Conservation (phyloP, 73 alveolate species). For the Paramecium primaurelia region DNA sequence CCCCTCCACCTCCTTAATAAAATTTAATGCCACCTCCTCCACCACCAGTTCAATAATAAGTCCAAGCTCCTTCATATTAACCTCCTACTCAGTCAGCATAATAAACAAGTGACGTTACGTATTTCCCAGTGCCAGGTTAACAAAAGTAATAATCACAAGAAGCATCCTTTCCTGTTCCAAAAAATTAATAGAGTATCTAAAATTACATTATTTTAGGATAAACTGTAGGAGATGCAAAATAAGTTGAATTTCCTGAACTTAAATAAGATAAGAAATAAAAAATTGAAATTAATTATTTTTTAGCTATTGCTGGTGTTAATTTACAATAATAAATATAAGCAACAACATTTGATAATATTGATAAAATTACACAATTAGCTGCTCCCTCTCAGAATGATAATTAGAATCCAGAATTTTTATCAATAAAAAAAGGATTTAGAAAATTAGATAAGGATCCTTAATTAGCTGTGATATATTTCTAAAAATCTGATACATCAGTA, state of each 20-base stretch:
- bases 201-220: not conserved
- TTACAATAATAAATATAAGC: not conserved
- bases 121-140: constrained; percentile 39
- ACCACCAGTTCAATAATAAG: not conserved
- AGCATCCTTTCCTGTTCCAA: constrained; percentile 3
- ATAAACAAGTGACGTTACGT: not conserved
- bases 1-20: not conserved
- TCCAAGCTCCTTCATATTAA: not conserved
- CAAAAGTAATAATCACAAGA: not conserved
- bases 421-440: constrained; percentile 27
- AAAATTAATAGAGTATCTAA: not conserved
- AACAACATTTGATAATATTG: not conserved
- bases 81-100: not conserved
- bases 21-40: not conserved
- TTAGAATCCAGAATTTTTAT: not conserved
- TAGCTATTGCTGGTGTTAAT: not conserved
- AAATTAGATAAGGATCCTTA: not conserved
- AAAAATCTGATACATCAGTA: not conserved
- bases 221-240: not conserved
- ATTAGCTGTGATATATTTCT: not conserved
- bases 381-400: not conserved
- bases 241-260: not conserved
- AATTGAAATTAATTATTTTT: not conserved
- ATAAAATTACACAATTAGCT: not conserved
- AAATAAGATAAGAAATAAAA: not conserved